phyloP scores from a whole-genome alignment of 73 alveolate species.

The Paramecium tetraurelia region DNA sequence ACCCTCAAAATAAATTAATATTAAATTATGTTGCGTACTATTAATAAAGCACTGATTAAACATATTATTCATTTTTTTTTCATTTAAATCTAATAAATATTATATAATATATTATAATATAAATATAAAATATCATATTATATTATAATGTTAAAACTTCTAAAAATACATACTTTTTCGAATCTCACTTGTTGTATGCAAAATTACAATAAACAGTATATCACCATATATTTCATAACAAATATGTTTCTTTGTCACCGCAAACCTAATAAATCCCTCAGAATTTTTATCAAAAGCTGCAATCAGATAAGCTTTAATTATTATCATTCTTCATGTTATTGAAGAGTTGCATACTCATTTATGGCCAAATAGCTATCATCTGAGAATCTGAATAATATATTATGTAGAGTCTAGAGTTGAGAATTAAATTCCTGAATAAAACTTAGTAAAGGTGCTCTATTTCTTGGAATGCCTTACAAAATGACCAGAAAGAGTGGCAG shows the following conservation, averaged over 20 bases:
- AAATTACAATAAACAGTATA: not conserved
- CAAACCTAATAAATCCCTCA: constrained; percentile 50
- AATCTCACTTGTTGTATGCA: not conserved
- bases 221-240: not conserved
- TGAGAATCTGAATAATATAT: constrained; percentile 67
- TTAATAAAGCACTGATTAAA: not conserved
- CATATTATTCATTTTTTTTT: not conserved
- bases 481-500: not conserved
- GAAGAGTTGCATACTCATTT: constrained; percentile 54
- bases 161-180: not conserved
- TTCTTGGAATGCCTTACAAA: not conserved
- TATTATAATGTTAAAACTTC: not conserved
- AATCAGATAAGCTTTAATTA: constrained; percentile 48
- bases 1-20: not conserved
- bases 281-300: constrained; percentile 63
- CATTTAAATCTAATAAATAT: not conserved
- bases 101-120: not conserved
- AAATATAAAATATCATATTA: not conserved
- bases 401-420: constrained; percentile 74
- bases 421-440: constrained; percentile 64
- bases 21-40: not conserved
- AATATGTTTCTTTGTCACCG: constrained; percentile 53
- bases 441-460: constrained; percentile 43
- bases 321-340: no score
- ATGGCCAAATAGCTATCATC: not conserved